Conservation (phyloP, 306 rosid species). For the Vigna unguiculata region DNA sequence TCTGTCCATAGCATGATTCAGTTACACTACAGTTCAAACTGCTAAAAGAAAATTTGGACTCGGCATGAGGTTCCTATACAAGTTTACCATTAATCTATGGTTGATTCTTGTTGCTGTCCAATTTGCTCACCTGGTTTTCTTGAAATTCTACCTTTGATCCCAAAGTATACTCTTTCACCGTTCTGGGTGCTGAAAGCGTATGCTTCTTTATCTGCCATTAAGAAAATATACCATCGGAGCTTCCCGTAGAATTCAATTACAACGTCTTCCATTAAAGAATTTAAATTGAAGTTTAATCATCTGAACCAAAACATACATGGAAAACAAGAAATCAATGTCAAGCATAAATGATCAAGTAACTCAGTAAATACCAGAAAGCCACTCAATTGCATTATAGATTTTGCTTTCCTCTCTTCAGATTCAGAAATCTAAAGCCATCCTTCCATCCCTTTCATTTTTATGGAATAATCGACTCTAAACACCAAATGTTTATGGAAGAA, state of each 20-base stretch:
- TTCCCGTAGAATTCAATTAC: neutral
- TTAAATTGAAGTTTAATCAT: neutral
- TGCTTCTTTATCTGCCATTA: conserved; percentile 72
- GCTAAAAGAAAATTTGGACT: no score
- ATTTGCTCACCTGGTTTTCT: conserved; percentile 52
- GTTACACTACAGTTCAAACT: conserved; percentile 35
- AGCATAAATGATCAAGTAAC: neutral
- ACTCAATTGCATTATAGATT: neutral
- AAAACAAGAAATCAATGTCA: conserved; percentile 10
- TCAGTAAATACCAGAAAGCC: neutral
- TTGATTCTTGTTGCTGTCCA: conserved; percentile 54
- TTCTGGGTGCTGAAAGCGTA: conserved; percentile 64
- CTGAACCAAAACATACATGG: conserved; percentile 7
- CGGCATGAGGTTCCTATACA: conserved; percentile 42
- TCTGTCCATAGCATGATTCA: conserved; percentile 35
- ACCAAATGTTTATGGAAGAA: no score
- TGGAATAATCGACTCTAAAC: no score
- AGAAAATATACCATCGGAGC: conserved; percentile 41
- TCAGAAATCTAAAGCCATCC: neutral
- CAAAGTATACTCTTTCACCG: conserved; percentile 65
- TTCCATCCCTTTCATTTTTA: neutral
- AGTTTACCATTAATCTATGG: conserved; percentile 44
- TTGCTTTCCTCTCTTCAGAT: no score
- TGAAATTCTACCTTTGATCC: conserved; percentile 63
- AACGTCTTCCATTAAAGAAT: neutral